These are phyloP conservation scores for Dendrocalamus latiflorus DNA, from an alignment of 202 grass and related monocot genomes.

Conservation along the genomic window DNA sequence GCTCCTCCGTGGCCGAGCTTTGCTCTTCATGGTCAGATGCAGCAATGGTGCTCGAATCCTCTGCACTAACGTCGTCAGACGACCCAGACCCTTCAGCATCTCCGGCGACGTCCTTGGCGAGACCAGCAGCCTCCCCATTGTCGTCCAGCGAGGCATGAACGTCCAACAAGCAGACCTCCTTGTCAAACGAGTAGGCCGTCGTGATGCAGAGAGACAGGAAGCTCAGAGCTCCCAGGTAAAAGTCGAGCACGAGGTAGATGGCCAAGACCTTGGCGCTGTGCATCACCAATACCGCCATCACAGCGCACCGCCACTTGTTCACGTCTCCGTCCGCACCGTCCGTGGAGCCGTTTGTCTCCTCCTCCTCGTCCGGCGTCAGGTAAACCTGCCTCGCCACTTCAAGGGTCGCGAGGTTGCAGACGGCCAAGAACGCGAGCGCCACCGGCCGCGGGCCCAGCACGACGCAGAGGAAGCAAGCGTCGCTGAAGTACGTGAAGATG, in stretches of 20 bases:
- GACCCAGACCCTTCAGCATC: not conserved
- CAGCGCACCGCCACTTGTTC: too few relatives aligned
- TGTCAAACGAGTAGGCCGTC: not conserved
- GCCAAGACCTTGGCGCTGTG: not conserved
- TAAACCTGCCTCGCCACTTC: not conserved
- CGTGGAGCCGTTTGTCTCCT: not conserved
- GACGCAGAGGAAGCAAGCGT: not conserved
- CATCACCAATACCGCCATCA: not conserved
- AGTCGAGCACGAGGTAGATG: conserved; percentile 12
- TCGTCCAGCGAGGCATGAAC: not conserved
- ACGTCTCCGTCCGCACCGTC: too few relatives aligned
- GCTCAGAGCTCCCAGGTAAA: not conserved
- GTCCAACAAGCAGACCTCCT: not conserved
- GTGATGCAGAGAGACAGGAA: not conserved
- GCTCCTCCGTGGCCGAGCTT: too few relatives aligned
- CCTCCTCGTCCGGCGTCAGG: not conserved
- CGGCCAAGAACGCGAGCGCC: not conserved
- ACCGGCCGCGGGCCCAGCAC: not conserved
- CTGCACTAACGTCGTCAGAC: too few relatives aligned
- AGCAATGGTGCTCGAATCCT: too few relatives aligned
- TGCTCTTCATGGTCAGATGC: too few relatives aligned
- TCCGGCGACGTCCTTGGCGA: not conserved
- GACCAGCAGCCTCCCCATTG: not conserved
- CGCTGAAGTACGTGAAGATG: not conserved
- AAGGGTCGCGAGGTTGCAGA: not conserved